Conservation (phyloP, 1,284 basidiomycete genomes). For the Heterobasidion parviporum region DNA sequence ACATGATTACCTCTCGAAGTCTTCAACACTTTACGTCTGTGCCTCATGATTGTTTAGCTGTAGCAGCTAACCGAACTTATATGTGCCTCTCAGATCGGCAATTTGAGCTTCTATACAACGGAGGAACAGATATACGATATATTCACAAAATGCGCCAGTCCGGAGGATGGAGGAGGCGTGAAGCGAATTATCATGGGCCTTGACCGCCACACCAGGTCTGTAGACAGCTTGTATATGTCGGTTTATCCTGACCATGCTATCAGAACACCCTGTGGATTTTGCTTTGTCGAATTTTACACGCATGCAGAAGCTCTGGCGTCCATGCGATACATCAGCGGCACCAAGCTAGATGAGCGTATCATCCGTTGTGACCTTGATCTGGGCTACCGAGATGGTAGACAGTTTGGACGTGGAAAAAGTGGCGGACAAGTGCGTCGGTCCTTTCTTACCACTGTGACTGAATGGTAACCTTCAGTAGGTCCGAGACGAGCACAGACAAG, state of each 20-base stretch:
- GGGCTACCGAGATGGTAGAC: slow-evolving; percentile 95
- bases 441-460: not conserved
- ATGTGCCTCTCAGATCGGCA: slow-evolving; percentile 68
- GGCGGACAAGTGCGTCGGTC: slow-evolving; percentile 73
- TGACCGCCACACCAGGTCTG: slow-evolving; percentile 87
- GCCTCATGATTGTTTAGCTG: not conserved
- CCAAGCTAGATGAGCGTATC: slow-evolving; percentile 98
- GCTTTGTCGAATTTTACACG: slow-evolving; percentile 98
- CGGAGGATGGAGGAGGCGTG: slow-evolving; percentile 90
- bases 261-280: slow-evolving; percentile 98
- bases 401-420: slow-evolving; percentile 95
- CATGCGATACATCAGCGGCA: slow-evolving; percentile 92
- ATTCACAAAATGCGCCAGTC: slow-evolving; percentile 86
- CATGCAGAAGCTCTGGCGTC: slow-evolving; percentile 91
- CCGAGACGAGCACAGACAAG: slow-evolving; percentile 93
- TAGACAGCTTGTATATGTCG: not conserved
- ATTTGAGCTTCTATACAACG: slow-evolving; percentile 95
- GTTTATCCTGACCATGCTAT: slow-evolving; percentile 1
- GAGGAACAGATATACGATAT: slow-evolving; percentile 99
- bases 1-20: slow-evolving; percentile 62
- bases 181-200: slow-evolving; percentile 99
- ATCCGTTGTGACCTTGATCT: slow-evolving; percentile 97
- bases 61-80: not conserved
- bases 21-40: slow-evolving; percentile 72
- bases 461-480: slow-evolving; percentile 29